Evolutionary conservation across 1,284 basidiomycete species (phyloP), one percentile per base, ranked within the genome.

Genomic region (Pseudozyma sp.): DNA sequence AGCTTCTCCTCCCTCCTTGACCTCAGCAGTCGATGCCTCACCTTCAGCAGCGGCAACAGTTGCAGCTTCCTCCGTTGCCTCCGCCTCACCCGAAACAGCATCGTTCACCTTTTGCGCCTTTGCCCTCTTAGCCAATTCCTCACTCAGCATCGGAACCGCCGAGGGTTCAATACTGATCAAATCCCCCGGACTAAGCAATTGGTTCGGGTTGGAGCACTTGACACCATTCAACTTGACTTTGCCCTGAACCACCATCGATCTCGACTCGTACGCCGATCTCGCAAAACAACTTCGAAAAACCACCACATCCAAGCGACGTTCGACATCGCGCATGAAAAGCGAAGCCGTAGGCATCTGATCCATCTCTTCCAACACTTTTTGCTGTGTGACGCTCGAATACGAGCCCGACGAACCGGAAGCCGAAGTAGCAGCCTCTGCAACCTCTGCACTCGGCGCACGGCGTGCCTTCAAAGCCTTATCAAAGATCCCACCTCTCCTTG

Each of bases 231-330:
- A 87, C 82, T 90, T 87, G 36, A 99, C 94, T 70, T 92, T 89
- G 0, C 95, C 94, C 70, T 95, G 93, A 12, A 95, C 88, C 65
- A 99, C 91, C 77, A 97, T 87, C 62, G 91, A 87, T 76, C 95
- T 88, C 5, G 95, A 95, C 80, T 95, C 91, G 86, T 95, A 97
- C 21, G 96, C 92, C 80, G 92, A 94, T 72, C 91, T 89, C 35
- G 92, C 93, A 80, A 99, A 92, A 86, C 96, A 98, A 68, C 90
- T 90, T 59, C 97, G 88, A 86, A 98, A 98, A 56, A 99, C 87
- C 82, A 95, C 90, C 39, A 94, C 92, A 81, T 99, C 97, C 81
- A 99, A 89, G 82, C 97, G 86, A 77, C 95, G 89, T 88, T 99
- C 97, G n/a, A 98, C 89, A 43, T 85, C 82, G 31, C 81, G 71